These are phyloP conservation scores for Cryptococcus amylolentus DNA, from an alignment of 1,284 basidiomycete genomes.

Conservation along the genomic window DNA sequence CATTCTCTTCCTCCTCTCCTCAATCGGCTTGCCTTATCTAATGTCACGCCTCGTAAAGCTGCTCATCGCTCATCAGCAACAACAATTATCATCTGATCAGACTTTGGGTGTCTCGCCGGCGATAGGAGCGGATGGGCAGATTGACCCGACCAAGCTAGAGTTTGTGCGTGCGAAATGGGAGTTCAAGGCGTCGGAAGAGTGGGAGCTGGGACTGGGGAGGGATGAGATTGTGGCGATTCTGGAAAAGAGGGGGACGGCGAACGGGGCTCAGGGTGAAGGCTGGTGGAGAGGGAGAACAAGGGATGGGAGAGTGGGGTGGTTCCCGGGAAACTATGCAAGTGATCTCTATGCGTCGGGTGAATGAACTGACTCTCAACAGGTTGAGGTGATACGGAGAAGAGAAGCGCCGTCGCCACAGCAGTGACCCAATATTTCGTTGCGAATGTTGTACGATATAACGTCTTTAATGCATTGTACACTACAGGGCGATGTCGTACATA, in stretches of 20 bases:
- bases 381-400: constrained; percentile 11
- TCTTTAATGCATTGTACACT: no score
- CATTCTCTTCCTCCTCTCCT: constrained; percentile 90
- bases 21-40: constrained; percentile 88
- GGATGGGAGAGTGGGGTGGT: constrained; percentile 94
- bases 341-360: not conserved
- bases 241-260: constrained; percentile 72
- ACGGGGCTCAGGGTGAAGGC: constrained; percentile 69
- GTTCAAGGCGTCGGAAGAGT: constrained; percentile 69
- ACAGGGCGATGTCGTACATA: no score
- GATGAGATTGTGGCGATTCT: constrained; percentile 95
- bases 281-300: constrained; percentile 97
- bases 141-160: constrained; percentile 61
- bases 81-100: constrained; percentile 12
- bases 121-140: constrained; percentile 30
- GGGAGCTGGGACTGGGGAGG: constrained; percentile 77
- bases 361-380: constrained; percentile 2
- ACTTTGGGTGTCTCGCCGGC: constrained; percentile 10
- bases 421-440: no score
- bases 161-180: constrained; percentile 85
- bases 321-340: constrained; percentile 77
- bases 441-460: no score
- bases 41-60: constrained; percentile 87
- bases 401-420: not conserved
- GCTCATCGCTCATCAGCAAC: constrained; percentile 59